A percentile compares a stretch with the other conserved stretches of the same genome.
phyloP scores from a whole-genome alignment of 176 grass and related monocot species.

The Thinopyrum elongatum region DNA sequence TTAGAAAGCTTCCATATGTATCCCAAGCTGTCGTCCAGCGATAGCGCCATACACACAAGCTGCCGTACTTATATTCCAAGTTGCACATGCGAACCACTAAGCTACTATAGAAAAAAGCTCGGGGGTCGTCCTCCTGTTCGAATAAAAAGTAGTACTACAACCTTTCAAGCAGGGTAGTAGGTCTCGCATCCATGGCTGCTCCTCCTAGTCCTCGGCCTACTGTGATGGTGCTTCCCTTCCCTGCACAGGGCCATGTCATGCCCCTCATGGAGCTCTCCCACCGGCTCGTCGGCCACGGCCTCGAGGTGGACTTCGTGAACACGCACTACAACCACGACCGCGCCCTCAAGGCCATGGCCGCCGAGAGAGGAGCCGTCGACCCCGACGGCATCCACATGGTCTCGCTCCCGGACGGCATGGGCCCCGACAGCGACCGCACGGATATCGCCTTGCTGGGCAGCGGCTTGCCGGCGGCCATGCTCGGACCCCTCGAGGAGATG shows the following conservation, averaged over 20 bases:
- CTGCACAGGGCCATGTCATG: conserved; percentile 57
- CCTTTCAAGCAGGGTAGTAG: not conserved
- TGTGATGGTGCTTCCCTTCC: conserved; percentile 45
- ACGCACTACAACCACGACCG: conserved; percentile 50
- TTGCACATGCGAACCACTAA: not conserved
- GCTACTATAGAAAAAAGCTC: not conserved
- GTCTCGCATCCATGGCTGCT: conserved; percentile 19
- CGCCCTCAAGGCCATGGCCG: conserved; percentile 19
- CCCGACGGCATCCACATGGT: conserved; percentile 48
- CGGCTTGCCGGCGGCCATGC: conserved; percentile 32
- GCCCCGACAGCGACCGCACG: conserved; percentile 44
- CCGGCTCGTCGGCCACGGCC: conserved; percentile 38
- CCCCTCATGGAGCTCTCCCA: conserved; percentile 64
- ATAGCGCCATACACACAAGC: not conserved
- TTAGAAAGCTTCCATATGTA: not conserved
- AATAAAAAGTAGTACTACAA: not conserved
- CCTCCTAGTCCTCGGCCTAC: not conserved
- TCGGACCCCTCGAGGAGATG: conserved; percentile 30
- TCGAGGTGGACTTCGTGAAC: conserved; percentile 38
- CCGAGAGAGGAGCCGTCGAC: conserved; percentile 19
- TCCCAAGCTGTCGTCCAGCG: not conserved
- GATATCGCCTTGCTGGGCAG: conserved; percentile 29
- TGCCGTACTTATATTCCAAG: not conserved
- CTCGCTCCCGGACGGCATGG: conserved; percentile 63
- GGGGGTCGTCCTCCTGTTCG: not conserved